Percentiles rank a stretch among this genome's conserved stretches.
Evolutionary conservation across 2,329 filamentous ascomycete genomes (phyloP).

Genomic region (Fusarium azukiicola): DNA sequence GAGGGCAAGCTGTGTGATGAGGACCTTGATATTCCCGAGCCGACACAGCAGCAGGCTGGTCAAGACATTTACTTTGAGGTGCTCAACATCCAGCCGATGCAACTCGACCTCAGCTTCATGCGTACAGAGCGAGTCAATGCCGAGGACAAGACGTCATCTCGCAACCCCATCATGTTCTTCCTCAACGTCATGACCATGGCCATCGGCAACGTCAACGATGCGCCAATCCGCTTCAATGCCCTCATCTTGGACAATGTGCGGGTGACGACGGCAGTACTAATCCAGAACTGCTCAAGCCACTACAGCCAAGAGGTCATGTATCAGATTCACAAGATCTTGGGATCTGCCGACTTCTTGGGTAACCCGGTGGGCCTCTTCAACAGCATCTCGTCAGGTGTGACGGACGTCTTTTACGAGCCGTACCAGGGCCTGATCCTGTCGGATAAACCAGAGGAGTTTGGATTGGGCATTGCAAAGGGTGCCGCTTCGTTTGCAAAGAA

Average conservation of each 20-base stretch:
- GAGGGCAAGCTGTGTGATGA: conserved; percentile 95
- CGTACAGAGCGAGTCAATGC: conserved; percentile 98
- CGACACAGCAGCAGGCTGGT: conserved; percentile 89
- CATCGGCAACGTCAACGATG: conserved; percentile 99
- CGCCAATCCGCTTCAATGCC: conserved; percentile 95
- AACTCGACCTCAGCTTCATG: conserved; percentile 98
- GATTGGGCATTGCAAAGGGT: conserved; percentile 96
- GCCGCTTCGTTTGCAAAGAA: conserved; percentile 99
- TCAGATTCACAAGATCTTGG: conserved; percentile 98
- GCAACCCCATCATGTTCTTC: conserved; percentile 98
- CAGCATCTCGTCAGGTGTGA: conserved; percentile 97
- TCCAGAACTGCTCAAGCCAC: conserved; percentile 94
- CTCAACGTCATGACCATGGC: conserved; percentile 99
- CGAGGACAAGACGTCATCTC: conserved; percentile 94
- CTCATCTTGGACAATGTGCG: conserved; percentile 97
- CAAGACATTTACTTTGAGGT: conserved; percentile 99
- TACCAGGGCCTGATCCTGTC: conserved; percentile 99
- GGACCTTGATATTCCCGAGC: conserved; percentile 94
- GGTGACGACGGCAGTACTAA: conserved; percentile 90
- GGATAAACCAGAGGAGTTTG: conserved; percentile 96
- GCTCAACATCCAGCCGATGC: conserved; percentile 98
- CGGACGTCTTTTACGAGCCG: conserved; percentile 99
- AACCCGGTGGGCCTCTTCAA: conserved; percentile 99
- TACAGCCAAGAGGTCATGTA: conserved; percentile 98
- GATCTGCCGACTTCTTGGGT: conserved; percentile 97